Conservation (phyloP, 305 asterid genomes). For the Fraxinus greggii region DNA sequence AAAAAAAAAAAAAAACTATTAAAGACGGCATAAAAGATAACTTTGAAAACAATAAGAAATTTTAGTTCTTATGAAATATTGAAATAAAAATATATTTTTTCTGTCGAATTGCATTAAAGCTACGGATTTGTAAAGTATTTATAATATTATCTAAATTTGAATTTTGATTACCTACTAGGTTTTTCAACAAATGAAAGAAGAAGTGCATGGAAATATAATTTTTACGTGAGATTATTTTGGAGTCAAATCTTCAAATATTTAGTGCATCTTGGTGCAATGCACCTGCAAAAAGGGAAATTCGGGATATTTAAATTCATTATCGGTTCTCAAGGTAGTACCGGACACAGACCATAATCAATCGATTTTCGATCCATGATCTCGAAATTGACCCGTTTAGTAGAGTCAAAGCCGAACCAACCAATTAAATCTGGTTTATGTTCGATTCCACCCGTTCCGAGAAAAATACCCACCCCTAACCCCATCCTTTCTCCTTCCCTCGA, state of each 20-base stretch:
- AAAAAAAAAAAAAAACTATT: no score
- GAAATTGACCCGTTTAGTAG: not conserved
- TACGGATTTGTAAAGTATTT: not conserved
- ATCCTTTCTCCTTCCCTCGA: not conserved
- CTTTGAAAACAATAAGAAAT: not conserved
- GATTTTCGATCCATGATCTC: not conserved
- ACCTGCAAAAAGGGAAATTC: not conserved
- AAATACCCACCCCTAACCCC: not conserved
- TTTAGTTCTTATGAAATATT: no score
- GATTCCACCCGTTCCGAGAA: not conserved
- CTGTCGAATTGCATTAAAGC: no score
- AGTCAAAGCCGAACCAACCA: not conserved
- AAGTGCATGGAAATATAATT: not conserved
- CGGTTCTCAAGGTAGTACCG: not conserved
- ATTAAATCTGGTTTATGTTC: no score
- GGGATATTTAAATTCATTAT: not conserved
- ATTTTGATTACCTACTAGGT: not conserved
- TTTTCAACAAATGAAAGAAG: not conserved
- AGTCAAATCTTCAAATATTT: no score
- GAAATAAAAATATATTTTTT: no score
- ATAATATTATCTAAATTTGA: no score
- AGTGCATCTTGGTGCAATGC: not conserved
- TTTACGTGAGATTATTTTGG: not conserved
- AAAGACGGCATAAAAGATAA: no score
- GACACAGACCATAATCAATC: no score